These are phyloP conservation scores for Candida sojae DNA, from an alignment of 1,139 yeast genomes.

Conservation along the genomic window DNA sequence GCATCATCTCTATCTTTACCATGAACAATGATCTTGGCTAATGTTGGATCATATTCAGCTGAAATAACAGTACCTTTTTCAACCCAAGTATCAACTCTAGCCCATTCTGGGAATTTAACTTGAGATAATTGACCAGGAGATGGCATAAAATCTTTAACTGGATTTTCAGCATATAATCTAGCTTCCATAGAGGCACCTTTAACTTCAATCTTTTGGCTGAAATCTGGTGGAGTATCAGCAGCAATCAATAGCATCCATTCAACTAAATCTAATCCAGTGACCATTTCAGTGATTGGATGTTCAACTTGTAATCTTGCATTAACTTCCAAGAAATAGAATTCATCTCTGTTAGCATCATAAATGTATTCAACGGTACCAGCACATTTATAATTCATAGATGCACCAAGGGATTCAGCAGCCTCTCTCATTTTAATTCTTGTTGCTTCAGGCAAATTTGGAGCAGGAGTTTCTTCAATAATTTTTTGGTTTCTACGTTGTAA, in stretches of 20 bases:
- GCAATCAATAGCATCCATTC: constrained; percentile 97
- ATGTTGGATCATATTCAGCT: constrained; percentile 94
- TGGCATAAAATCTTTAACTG: constrained; percentile 91
- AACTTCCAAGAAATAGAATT: constrained; percentile 92
- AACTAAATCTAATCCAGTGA: constrained; percentile 89
- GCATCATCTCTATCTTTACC: constrained; percentile 90
- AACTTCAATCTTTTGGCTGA: constrained; percentile 55
- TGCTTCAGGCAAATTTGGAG: constrained; percentile 83
- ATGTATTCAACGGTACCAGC: constrained; percentile 98
- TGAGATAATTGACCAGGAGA: constrained; percentile 94
- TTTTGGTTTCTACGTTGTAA: constrained; percentile 96
- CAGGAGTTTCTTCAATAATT: constrained; percentile 96
- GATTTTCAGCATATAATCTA: constrained; percentile 93
- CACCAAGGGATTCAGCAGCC: constrained; percentile 82
- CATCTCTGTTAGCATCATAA: constrained; percentile 81
- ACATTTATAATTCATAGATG: constrained; percentile 83
- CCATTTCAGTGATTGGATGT: constrained; percentile 95
- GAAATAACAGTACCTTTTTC: constrained; percentile 85
- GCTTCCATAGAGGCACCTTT: constrained; percentile 97
- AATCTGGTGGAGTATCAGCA: constrained; percentile 84
- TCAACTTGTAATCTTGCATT: constrained; percentile 97
- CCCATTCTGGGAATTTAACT: constrained; percentile 82
- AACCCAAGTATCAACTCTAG: constrained; percentile 94
- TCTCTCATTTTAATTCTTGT: constrained; percentile 75
- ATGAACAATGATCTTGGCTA: constrained; percentile 94